Base-by-base conservation (phyloP, 2,329 filamentous ascomycete genomes). In the Hymenotorrendiella dingleyae region DNA sequence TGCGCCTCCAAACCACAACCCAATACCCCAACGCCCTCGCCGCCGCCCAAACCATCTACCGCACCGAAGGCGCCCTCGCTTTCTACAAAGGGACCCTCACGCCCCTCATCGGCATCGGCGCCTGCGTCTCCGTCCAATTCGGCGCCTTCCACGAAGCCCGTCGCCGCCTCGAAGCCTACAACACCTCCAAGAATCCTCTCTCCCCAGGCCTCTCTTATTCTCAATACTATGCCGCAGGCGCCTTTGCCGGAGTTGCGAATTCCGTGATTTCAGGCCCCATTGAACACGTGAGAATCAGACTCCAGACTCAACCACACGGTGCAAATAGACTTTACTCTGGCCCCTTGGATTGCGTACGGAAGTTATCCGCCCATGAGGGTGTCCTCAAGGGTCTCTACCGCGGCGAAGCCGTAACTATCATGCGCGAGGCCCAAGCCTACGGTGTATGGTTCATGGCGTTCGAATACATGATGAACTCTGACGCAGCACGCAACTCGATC, bases 81-180 rank as follows among this genome's bases (percentile, higher is more conserved):
- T 98, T 98, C 72, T 98, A 98, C 79, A 98, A 98, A 69, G 93
- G 93, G 59, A 97, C 93, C 0, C 73, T 98, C 43, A 97, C 93
- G 4, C 93, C 93, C 0, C 74, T 98, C 43, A 78, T 98, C 44
- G 93, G 93, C 54, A 97, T 98, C 61, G 93, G 93, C 55, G 93
- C 93, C 55, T 98, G 93, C 64, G 90, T 93, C 34, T 96, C 89
- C n/a, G 84, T 98, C 57, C 93, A 98, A 72, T 98, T 98, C 65
- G 93, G 90, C 50, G 93, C 86, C 57, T 98, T 97, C 74, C 89
- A 96, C 72, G 83, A 85, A 61, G 90, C 91, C 7, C 86, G 87
- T 47, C 86, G 93, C 46, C 83, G 78, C 59, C 81, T 98, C 62
- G 91, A 97, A 69, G 70, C 77, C 33, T 74, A 76, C 53, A 94